These are phyloP conservation scores for Crithidia expoeki DNA, from an alignment of 208 protist genomes.

Conservation along the genomic window DNA sequence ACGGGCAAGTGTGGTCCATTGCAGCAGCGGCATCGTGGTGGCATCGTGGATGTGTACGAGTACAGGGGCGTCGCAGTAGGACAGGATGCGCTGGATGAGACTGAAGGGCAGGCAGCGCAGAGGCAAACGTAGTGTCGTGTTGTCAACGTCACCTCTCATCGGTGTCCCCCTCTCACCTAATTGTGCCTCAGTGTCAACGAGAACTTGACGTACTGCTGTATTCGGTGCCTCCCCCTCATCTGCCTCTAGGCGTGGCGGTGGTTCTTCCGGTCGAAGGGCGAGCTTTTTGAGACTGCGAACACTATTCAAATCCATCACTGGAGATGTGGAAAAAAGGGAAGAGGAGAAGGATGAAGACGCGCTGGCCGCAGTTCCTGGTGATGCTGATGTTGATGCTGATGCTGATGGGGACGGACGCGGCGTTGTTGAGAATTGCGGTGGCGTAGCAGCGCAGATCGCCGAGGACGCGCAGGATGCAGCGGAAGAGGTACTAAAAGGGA, in stretches of 20 bases:
- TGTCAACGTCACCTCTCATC: no score
- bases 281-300: slow-evolving; percentile 2
- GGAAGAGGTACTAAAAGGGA: background rate
- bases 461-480: slow-evolving; percentile 1
- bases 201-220: background rate
- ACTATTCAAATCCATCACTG: background rate
- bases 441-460: background rate
- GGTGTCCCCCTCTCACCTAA: background rate
- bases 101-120: slow-evolving; percentile 45
- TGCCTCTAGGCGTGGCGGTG: slow-evolving; percentile 1
- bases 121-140: background rate
- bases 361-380: background rate
- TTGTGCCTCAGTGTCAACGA: background rate
- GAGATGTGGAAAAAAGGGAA: no score
- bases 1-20: slow-evolving; percentile 27
- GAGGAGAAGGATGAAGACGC: background rate
- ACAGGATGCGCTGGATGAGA: slow-evolving; percentile 40
- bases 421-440: background rate
- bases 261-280: background rate
- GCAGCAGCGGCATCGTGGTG: slow-evolving; percentile 46
- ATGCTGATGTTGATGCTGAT: background rate
- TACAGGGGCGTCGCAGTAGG: slow-evolving; percentile 36
- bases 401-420: background rate
- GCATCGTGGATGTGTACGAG: slow-evolving; percentile 38
- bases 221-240: background rate